Evolutionary conservation across 148 eudicot genomes (phyloP).

Genomic region (Rhododendron ferrugineum): DNA sequence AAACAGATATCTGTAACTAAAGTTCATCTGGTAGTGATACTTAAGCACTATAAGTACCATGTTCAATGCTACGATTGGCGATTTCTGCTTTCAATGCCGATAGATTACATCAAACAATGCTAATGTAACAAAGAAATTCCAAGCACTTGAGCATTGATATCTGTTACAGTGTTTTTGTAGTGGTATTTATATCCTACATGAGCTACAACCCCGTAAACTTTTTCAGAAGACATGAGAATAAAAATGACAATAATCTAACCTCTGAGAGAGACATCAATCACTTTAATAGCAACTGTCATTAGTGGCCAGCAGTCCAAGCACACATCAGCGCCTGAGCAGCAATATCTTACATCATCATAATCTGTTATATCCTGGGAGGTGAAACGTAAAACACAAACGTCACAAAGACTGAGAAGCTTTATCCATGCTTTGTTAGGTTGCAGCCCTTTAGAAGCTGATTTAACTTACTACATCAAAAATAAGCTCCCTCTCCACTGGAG

Average conservation of each 20-base stretch:
- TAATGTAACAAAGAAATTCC: not conserved
- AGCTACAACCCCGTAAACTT: not conserved
- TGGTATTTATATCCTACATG: not conserved
- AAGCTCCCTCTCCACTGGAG: slow-evolving; percentile 88
- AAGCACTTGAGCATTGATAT: no score
- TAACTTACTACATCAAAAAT: slow-evolving; percentile 85
- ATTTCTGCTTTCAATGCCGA: not conserved
- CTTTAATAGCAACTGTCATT: slow-evolving; percentile 92
- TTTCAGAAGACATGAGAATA: not conserved
- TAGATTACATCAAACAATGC: no score
- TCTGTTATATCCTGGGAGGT: slow-evolving; percentile 77
- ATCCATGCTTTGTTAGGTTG: not conserved
- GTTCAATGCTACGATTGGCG: no score
- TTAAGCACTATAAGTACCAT: no score
- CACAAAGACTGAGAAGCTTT: not conserved
- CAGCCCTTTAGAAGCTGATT: not conserved
- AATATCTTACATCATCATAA: slow-evolving; percentile 88
- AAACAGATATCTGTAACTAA: no score
- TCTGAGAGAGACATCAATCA: slow-evolving; percentile 83
- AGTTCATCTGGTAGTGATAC: no score
- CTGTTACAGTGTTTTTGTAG: not conserved
- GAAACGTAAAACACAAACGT: slow-evolving; percentile 9
- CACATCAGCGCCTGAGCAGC: slow-evolving; percentile 91
- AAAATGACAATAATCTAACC: slow-evolving; percentile 34
- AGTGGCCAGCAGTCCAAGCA: slow-evolving; percentile 91